Percentiles rank a stretch among this genome's conserved stretches.
Conservation (phyloP, 345 rosid genomes). For the Salix suchowensis region DNA sequence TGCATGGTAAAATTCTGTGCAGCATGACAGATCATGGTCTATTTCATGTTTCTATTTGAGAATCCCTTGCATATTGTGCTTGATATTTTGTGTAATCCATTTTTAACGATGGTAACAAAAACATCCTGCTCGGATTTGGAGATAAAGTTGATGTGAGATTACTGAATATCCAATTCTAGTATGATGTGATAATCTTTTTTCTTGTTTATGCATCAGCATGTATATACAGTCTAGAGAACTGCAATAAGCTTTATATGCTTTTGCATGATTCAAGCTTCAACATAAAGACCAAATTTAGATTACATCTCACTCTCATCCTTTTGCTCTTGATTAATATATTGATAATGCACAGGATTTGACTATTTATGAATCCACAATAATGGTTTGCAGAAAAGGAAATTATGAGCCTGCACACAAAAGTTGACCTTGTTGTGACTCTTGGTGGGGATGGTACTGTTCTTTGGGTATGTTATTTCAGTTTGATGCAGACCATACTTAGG, state of each 20-base stretch:
- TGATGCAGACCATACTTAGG: not conserved
- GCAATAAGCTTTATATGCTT: not conserved
- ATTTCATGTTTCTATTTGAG: not conserved
- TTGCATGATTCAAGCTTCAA: not conserved
- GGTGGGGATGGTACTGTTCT: constrained; percentile 99
- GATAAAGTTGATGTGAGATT: not conserved
- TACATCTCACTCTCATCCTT: not conserved
- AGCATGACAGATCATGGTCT: not conserved
- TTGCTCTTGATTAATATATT: not conserved
- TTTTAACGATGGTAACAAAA: not conserved
- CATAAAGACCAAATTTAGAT: not conserved
- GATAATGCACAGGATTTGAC: not conserved
- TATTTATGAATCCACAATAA: not conserved
- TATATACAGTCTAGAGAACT: not conserved
- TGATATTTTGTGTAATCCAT: not conserved
- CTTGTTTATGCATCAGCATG: not conserved
- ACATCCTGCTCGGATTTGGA: not conserved
- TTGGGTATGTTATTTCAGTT: constrained; percentile 58
- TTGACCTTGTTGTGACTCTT: constrained; percentile 94
- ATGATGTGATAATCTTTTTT: not conserved
- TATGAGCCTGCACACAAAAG: constrained; percentile 64
- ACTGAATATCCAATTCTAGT: not conserved
- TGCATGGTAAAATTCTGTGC: not conserved
- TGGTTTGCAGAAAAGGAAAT: constrained; percentile 64
- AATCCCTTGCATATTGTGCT: not conserved